Conservation (phyloP, 371 early-diverging fungal genomes). For the Apophysomyces trapeziformis region DNA sequence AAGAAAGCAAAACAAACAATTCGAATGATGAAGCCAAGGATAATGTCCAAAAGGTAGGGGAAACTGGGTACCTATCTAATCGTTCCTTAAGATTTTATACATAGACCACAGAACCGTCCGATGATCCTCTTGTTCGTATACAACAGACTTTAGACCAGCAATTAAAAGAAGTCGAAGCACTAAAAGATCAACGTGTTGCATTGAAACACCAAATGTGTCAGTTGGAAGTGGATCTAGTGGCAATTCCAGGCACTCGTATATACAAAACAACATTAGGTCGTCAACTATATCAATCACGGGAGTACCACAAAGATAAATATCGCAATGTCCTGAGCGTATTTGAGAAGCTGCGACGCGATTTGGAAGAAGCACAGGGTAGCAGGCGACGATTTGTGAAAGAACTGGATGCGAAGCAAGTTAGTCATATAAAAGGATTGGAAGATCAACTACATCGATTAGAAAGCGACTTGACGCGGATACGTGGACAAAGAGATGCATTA, state of each 20-base stretch:
- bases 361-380: slow-evolving; percentile 25
- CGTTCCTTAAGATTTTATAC: not conserved
- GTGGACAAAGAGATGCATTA: slow-evolving; percentile 80
- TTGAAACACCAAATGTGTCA: slow-evolving; percentile 44
- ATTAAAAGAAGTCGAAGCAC: slow-evolving; percentile 39
- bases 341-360: slow-evolving; percentile 29
- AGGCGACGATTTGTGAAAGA: slow-evolving; percentile 38
- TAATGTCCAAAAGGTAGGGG: not conserved
- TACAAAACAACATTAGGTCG: slow-evolving; percentile 38
- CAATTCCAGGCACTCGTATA: slow-evolving; percentile 42
- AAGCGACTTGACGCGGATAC: slow-evolving; percentile 74
- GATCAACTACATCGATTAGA: slow-evolving; percentile 73
- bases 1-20: not conserved
- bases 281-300: slow-evolving; percentile 34
- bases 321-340: slow-evolving; percentile 27
- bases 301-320: slow-evolving; percentile 39
- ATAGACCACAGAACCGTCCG: not conserved
- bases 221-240: slow-evolving; percentile 41
- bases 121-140: slow-evolving; percentile 27
- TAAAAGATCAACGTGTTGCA: slow-evolving; percentile 46
- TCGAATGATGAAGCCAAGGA: not conserved
- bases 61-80: not conserved
- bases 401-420: slow-evolving; percentile 32
- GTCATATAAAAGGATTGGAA: slow-evolving; percentile 50
- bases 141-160: slow-evolving; percentile 36